Percentiles rank a stretch among this genome's conserved stretches.
Evolutionary conservation across 2,329 filamentous ascomycete species (phyloP).

Genomic region (Gyromitra esculenta): DNA sequence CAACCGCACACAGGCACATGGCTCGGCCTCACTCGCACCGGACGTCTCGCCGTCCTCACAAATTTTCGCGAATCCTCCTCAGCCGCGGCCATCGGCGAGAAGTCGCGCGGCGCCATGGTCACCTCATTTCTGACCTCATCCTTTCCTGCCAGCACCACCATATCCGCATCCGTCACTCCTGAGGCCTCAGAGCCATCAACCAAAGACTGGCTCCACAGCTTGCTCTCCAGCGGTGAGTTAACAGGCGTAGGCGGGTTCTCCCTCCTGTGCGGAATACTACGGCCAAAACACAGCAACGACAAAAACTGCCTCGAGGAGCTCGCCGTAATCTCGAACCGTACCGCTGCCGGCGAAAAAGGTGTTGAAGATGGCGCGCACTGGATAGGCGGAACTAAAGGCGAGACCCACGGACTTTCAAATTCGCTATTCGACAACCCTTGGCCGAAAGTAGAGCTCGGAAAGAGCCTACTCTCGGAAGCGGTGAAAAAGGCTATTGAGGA

Average conservation of each 20-base stretch:
- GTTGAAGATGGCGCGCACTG: constrained; percentile 66
- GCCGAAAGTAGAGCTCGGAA: constrained; percentile 70
- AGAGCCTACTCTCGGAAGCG: constrained; percentile 62
- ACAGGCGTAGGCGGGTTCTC: constrained; percentile 74
- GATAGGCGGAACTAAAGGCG: constrained; percentile 66
- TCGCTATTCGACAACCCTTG: constrained; percentile 69
- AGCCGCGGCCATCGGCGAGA: constrained; percentile 62
- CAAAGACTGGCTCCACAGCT: constrained; percentile 48
- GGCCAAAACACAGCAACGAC: constrained; percentile 57
- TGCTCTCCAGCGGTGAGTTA: constrained; percentile 59
- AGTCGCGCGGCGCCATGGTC: constrained; percentile 72
- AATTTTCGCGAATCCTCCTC: constrained; percentile 71
- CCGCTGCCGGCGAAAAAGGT: constrained; percentile 54
- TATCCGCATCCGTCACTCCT: constrained; percentile 56
- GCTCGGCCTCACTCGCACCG: constrained; percentile 71
- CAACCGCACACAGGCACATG: constrained; percentile 73
- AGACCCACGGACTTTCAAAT: constrained; percentile 72
- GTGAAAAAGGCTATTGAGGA: constrained; percentile 62
- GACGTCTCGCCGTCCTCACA: constrained; percentile 72
- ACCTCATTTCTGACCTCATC: constrained; percentile 60
- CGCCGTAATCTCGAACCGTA: constrained; percentile 72
- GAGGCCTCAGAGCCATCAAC: constrained; percentile 29
- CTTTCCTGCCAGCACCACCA: constrained; percentile 57
- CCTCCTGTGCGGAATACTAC: constrained; percentile 72
- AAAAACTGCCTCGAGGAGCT: constrained; percentile 59